Evolutionary conservation across 495 filamentous ascomycete species (phyloP).

Genomic region (Neurospora discreta): DNA sequence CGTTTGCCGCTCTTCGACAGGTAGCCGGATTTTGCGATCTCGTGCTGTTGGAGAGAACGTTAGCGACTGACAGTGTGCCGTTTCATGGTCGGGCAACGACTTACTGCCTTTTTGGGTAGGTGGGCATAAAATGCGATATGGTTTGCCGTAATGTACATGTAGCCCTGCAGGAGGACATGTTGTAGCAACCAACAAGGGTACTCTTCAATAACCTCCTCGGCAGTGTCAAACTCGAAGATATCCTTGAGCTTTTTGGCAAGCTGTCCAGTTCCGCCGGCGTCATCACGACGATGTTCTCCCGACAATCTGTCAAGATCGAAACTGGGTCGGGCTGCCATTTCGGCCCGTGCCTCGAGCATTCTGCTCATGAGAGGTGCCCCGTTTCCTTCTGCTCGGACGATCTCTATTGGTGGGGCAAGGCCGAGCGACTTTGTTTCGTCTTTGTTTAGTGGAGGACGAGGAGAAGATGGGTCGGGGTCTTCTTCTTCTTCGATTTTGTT

Average conservation of each 20-base stretch:
- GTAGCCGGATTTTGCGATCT: constrained; percentile 77
- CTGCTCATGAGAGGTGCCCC: constrained; percentile 66
- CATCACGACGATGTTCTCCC: constrained; percentile 17
- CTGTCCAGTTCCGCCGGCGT: constrained; percentile 23
- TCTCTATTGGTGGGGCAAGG: constrained; percentile 18
- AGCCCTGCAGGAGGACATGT: constrained; percentile 85
- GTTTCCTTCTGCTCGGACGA: constrained; percentile 22
- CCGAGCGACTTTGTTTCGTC: background rate
- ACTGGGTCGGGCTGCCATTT: constrained; percentile 44
- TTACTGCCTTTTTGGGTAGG: constrained; percentile 76
- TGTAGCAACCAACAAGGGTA: constrained; percentile 93
- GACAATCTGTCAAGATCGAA: constrained; percentile 38
- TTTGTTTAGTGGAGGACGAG: background rate
- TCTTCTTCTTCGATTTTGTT: constrained; percentile 13
- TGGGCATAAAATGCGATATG: constrained; percentile 98
- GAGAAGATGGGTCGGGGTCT: background rate
- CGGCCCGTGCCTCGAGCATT: constrained; percentile 71
- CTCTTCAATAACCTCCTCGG: constrained; percentile 83
- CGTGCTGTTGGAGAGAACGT: constrained; percentile 42
- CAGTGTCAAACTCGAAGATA: constrained; percentile 75
- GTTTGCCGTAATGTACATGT: constrained; percentile 89
- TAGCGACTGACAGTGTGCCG: constrained; percentile 1
- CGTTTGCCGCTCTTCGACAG: constrained; percentile 80
- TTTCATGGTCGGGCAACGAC: constrained; percentile 10
- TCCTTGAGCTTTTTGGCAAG: constrained; percentile 67